Conservation (phyloP, 2,329 filamentous ascomycete genomes). For the Exophiala dermatitidis region DNA sequence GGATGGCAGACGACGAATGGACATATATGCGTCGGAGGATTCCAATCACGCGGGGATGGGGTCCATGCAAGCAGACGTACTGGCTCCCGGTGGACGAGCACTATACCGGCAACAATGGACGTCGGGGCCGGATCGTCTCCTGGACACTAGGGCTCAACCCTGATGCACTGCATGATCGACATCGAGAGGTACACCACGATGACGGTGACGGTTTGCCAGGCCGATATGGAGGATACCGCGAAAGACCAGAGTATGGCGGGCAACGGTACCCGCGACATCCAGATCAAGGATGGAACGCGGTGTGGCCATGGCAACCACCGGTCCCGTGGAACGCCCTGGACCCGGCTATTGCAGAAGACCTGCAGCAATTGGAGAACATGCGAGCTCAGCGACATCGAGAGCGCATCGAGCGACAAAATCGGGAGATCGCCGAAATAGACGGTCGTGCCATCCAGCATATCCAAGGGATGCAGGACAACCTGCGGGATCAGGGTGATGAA, state of each 20-base stretch:
- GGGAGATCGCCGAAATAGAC: constrained; percentile 4
- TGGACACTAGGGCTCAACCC: constrained; percentile 11
- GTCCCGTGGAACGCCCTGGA: background rate
- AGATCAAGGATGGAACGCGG: constrained; percentile 3
- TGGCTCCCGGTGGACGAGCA: constrained; percentile 18
- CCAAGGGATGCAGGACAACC: background rate
- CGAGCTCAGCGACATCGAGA: constrained; percentile 3
- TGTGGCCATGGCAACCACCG: background rate
- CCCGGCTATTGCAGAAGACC: constrained; percentile 5
- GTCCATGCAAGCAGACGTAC: constrained; percentile 13
- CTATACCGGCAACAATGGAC: constrained; percentile 5
- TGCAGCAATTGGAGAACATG: constrained; percentile 8
- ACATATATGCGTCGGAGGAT: constrained; percentile 8
- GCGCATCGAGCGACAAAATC: background rate
- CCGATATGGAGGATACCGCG: background rate
- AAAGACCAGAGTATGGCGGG: background rate
- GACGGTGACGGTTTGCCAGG: background rate
- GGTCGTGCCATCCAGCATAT: background rate
- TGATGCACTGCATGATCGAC: constrained; percentile 2
- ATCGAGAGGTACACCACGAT: background rate
- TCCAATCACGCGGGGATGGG: constrained; percentile 14
- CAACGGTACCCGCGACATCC: background rate
- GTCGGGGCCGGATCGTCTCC: constrained; percentile 5
- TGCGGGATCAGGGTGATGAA: background rate
- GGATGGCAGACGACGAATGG: constrained; percentile 9